Percentiles rank a stretch among this genome's conserved stretches.
Conservation (phyloP, 2,329 filamentous ascomycete genomes). For the Coniochaeta sp. region DNA sequence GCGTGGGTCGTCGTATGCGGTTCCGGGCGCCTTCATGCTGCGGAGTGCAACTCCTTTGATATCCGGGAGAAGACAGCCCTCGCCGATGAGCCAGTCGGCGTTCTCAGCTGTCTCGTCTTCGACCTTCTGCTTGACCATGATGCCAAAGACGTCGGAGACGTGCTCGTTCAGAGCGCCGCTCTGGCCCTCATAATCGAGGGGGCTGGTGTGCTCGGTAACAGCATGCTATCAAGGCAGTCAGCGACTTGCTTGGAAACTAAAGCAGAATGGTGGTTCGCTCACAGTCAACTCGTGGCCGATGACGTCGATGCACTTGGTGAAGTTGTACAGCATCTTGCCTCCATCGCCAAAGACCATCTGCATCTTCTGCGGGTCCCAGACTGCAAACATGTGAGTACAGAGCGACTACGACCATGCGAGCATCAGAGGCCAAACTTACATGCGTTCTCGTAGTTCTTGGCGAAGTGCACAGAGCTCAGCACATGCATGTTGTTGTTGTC, state of each 20-base stretch:
- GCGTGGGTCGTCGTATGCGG: constrained; percentile 43
- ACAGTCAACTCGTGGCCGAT: constrained; percentile 49
- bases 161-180: constrained; percentile 50
- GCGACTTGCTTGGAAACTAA: neutral
- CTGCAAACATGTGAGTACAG: neutral
- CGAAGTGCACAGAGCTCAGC: constrained; percentile 46
- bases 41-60: constrained; percentile 44
- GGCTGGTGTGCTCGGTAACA: constrained; percentile 41
- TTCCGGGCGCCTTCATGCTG: constrained; percentile 46
- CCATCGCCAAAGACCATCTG: constrained; percentile 53
- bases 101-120: constrained; percentile 34
- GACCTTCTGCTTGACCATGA: constrained; percentile 48
- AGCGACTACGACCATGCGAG: neutral
- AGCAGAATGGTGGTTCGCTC: neutral
- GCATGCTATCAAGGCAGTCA: constrained; percentile 29
- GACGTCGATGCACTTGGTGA: constrained; percentile 45
- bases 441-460: constrained; percentile 41
- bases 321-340: constrained; percentile 41
- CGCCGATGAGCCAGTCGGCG: constrained; percentile 49
- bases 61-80: constrained; percentile 41
- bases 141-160: constrained; percentile 48
- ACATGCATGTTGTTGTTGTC: constrained; percentile 43
- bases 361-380: constrained; percentile 39
- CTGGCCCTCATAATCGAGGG: constrained; percentile 43
- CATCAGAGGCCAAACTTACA: constrained; percentile 10